Percentiles rank a stretch among this genome's conserved stretches.
Conservation (phyloP, 495 filamentous ascomycete genomes). For the Penicillium manginii region DNA sequence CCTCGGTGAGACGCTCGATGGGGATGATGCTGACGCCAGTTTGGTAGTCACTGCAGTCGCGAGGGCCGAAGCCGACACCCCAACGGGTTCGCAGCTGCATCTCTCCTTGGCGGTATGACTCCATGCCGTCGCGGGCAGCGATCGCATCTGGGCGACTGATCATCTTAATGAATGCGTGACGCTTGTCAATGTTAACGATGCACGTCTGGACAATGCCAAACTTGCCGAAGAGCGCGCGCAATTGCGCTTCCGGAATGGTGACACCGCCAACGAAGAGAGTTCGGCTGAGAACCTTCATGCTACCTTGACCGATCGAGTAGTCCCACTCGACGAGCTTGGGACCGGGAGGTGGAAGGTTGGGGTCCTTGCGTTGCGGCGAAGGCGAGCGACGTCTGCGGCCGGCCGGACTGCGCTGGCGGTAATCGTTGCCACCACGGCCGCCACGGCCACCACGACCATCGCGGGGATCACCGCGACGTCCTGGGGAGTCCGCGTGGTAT, state of each 20-base stretch:
- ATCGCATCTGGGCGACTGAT: constrained; percentile 83
- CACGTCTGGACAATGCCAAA: constrained; percentile 92
- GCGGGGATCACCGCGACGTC: constrained; percentile 62
- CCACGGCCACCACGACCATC: constrained; percentile 59
- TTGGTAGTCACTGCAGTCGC: constrained; percentile 95
- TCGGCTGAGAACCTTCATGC: constrained; percentile 91
- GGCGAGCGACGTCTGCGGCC: constrained; percentile 65
- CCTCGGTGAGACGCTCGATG: constrained; percentile 88
- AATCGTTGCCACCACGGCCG: constrained; percentile 59
- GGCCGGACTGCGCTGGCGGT: constrained; percentile 82
- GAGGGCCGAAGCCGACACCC: constrained; percentile 96
- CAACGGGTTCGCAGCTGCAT: constrained; percentile 88
- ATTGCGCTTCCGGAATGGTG: constrained; percentile 80
- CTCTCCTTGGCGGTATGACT: constrained; percentile 69
- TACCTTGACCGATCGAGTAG: constrained; percentile 66
- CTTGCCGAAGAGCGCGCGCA: constrained; percentile 74
- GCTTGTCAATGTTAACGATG: constrained; percentile 96
- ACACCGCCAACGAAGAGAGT: constrained; percentile 97
- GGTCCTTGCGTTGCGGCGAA: constrained; percentile 58
- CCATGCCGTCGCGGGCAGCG: constrained; percentile 86
- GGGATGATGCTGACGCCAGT: constrained; percentile 93
- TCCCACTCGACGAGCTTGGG: constrained; percentile 86
- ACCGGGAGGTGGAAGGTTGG: constrained; percentile 57
- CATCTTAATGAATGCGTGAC: constrained; percentile 99
- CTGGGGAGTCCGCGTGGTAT: constrained; percentile 63